Evolutionary conservation across 2,329 filamentous ascomycete species (phyloP).

Genomic region (Alternaria ventricosa): DNA sequence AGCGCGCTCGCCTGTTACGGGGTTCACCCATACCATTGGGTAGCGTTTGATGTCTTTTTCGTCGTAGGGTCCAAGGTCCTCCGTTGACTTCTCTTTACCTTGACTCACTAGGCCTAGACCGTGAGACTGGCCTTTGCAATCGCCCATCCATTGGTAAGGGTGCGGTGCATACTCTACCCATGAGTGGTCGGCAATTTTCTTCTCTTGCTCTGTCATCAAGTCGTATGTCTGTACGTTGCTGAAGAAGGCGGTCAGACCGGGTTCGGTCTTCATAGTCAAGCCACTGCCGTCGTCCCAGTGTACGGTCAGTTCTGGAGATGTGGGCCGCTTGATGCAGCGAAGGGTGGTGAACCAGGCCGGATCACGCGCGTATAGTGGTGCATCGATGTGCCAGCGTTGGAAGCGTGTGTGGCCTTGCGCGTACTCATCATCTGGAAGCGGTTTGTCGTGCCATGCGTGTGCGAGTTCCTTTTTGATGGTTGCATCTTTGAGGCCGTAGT

Average conservation of each 20-base stretch:
- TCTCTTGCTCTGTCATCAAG: slow-evolving; percentile 53
- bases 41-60: slow-evolving; percentile 50
- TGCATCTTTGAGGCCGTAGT: slow-evolving; percentile 53
- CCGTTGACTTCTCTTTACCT: slow-evolving; percentile 49
- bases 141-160: slow-evolving; percentile 49
- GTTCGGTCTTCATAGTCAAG: slow-evolving; percentile 52
- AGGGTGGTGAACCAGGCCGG: slow-evolving; percentile 55
- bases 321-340: slow-evolving; percentile 50
- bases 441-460: slow-evolving; percentile 50
- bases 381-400: slow-evolving; percentile 59
- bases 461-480: slow-evolving; percentile 37
- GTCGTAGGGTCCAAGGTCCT: slow-evolving; percentile 49
- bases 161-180: slow-evolving; percentile 57
- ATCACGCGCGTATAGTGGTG: slow-evolving; percentile 52
- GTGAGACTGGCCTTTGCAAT: slow-evolving; percentile 50
- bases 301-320: slow-evolving; percentile 45
- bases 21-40: slow-evolving; percentile 58
- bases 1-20: slow-evolving; percentile 47
- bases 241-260: slow-evolving; percentile 55
- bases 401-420: slow-evolving; percentile 53
- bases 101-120: slow-evolving; percentile 51
- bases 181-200: slow-evolving; percentile 51
- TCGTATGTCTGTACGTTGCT: slow-evolving; percentile 53
- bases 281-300: slow-evolving; percentile 55
- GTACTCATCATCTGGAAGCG: slow-evolving; percentile 57